These are phyloP conservation scores for Avena sativa DNA, from an alignment of 176 grass and related monocot species.

Conservation along the genomic window DNA sequence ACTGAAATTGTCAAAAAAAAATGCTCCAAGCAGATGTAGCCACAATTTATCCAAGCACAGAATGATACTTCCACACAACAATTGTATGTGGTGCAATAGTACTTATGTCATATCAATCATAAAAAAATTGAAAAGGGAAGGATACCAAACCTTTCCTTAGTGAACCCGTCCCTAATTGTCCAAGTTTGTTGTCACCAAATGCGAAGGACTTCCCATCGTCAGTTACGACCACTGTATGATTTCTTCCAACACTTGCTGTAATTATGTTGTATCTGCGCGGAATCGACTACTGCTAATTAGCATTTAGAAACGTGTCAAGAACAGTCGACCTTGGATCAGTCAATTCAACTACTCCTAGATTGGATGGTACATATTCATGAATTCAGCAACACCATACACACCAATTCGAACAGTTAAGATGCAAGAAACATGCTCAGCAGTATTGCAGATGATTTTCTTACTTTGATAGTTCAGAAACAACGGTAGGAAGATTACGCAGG, in stretches of 20 bases:
- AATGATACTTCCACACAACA: not conserved
- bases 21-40: not conserved
- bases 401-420: constrained; percentile 5
- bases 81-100: not conserved
- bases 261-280: constrained; percentile 63
- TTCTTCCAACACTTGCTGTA: constrained; percentile 76
- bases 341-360: not conserved
- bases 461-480: constrained; percentile 87
- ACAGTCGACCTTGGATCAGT: not conserved
- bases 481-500: constrained; percentile 67
- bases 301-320: not conserved
- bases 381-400: not conserved
- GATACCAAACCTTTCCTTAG: constrained; percentile 62
- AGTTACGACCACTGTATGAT: constrained; percentile 84
- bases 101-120: constrained; percentile 2
- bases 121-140: constrained; percentile 5
- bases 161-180: constrained; percentile 84
- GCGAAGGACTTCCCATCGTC: constrained; percentile 82
- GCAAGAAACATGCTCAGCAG: not conserved
- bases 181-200: constrained; percentile 90
- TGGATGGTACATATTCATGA: not conserved
- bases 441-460: constrained; percentile 40
- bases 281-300: constrained; percentile 26
- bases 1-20: not conserved
- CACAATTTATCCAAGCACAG: not conserved